These are phyloP conservation scores for Phytopythium kandeliae DNA, from an alignment of 352 stramenopile species.

Conservation along the genomic window DNA sequence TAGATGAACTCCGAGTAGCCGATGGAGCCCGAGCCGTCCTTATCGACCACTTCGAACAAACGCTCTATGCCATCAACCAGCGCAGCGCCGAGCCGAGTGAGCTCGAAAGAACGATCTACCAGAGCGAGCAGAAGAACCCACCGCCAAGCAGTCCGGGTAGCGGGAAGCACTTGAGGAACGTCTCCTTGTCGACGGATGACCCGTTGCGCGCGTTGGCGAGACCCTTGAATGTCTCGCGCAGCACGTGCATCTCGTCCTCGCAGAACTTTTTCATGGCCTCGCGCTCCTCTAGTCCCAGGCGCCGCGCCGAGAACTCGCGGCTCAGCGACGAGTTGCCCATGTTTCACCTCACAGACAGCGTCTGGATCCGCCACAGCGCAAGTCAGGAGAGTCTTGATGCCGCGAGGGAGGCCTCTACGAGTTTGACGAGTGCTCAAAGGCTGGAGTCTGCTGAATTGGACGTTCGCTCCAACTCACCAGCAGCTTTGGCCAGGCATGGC, in stretches of 20 bases:
- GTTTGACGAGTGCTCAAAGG: no score
- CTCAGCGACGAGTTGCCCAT: slow-evolving; percentile 68
- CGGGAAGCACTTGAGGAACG: slow-evolving; percentile 92
- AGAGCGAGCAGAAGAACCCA: no score
- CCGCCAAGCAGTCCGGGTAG: slow-evolving; percentile 86
- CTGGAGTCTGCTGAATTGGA: no score
- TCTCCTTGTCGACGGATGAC: slow-evolving; percentile 87
- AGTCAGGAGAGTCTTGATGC: no score
- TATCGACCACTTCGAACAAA: slow-evolving; percentile 91
- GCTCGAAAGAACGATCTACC: no score
- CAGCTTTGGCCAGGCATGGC: background rate
- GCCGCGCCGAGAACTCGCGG: slow-evolving; percentile 44
- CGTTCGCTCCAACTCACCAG: no score
- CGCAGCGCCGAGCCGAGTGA: background rate
- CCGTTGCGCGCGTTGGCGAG: slow-evolving; percentile 59
- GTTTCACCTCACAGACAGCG: no score
- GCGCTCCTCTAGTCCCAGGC: slow-evolving; percentile 44
- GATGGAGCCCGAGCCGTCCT: slow-evolving; percentile 82
- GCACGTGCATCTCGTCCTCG: slow-evolving; percentile 69
- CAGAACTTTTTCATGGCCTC: slow-evolving; percentile 74
- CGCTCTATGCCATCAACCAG: slow-evolving; percentile 38
- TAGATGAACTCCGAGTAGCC: slow-evolving; percentile 91
- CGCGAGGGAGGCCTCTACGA: no score
- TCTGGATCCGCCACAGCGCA: no score
- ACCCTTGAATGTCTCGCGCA: slow-evolving; percentile 78